phyloP scores from a whole-genome alignment of 495 filamentous ascomycete species.

The Penicillium coffeae region DNA sequence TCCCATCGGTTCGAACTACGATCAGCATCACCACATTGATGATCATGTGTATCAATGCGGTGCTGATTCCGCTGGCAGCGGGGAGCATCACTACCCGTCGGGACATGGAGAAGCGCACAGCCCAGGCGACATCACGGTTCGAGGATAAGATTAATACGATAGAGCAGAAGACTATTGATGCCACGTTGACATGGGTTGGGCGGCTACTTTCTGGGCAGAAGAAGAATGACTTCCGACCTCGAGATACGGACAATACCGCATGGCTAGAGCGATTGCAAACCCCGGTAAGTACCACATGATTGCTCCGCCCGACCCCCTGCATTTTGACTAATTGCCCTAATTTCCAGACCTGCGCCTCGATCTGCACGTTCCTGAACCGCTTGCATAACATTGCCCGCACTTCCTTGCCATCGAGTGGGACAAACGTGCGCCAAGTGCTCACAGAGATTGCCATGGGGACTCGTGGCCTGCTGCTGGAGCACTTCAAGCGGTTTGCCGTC shows the following conservation, averaged over 20 bases:
- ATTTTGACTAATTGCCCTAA: background rate
- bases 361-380: conserved; percentile 70
- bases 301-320: background rate
- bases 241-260: conserved; percentile 70
- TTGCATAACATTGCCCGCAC: conserved; percentile 56
- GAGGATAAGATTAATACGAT: conserved; percentile 87
- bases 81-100: conserved; percentile 84
- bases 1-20: conserved; percentile 70
- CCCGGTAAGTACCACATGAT: conserved; percentile 38
- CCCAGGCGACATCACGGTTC: conserved; percentile 64
- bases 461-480: conserved; percentile 74
- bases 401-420: conserved; percentile 65
- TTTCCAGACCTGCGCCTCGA: conserved; percentile 66
- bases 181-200: conserved; percentile 71
- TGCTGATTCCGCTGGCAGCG: conserved; percentile 84
- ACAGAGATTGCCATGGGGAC: conserved; percentile 83
- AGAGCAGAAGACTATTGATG: conserved; percentile 81
- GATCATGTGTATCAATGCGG: conserved; percentile 81
- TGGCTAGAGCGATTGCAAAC: conserved; percentile 83
- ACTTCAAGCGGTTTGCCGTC: conserved; percentile 90
- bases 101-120: conserved; percentile 84
- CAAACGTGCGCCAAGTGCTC: conserved; percentile 72
- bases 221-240: conserved; percentile 88
- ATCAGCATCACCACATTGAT: conserved; percentile 91
- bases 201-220: conserved; percentile 76